phyloP scores from a whole-genome alignment of 371 early-diverging fungal species.

The Circinella minor region DNA sequence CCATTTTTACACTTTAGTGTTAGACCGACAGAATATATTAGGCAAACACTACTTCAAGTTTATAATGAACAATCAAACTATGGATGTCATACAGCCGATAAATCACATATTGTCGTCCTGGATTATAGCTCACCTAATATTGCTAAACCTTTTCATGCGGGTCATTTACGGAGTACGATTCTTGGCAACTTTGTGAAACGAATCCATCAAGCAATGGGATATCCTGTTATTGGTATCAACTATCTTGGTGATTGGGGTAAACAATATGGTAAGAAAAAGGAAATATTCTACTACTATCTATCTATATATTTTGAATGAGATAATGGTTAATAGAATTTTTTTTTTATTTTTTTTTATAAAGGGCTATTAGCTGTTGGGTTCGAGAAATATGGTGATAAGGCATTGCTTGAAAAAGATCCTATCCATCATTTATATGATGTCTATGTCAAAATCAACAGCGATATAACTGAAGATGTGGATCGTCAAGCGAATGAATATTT shows the following conservation, averaged over 20 bases:
- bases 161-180: conserved; percentile 98
- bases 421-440: conserved; percentile 96
- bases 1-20: conserved; percentile 78
- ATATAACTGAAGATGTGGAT: conserved; percentile 66
- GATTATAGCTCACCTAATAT: conserved; percentile 99
- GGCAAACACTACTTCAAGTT: conserved; percentile 58
- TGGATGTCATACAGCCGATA: conserved; percentile 31
- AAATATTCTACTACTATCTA: not conserved
- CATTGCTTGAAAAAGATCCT: conserved; percentile 82
- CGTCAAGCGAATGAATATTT: conserved; percentile 91
- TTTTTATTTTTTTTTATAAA: not conserved
- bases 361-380: conserved; percentile 95
- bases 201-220: conserved; percentile 88
- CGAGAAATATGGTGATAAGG: conserved; percentile 83
- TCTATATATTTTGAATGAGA: too few relatives aligned
- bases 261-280: conserved; percentile 82
- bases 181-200: conserved; percentile 96
- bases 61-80: conserved; percentile 25
- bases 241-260: conserved; percentile 99
- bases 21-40: conserved; percentile 53
- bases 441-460: conserved; percentile 91
- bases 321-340: too few relatives aligned
- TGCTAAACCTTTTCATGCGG: conserved; percentile 99
- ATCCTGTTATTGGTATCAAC: conserved; percentile 90
- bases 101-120: conserved; percentile 71